These are phyloP conservation scores for Liquidambar formosana DNA, from an alignment of 164 flowering plant genomes.

Conservation along the genomic window DNA sequence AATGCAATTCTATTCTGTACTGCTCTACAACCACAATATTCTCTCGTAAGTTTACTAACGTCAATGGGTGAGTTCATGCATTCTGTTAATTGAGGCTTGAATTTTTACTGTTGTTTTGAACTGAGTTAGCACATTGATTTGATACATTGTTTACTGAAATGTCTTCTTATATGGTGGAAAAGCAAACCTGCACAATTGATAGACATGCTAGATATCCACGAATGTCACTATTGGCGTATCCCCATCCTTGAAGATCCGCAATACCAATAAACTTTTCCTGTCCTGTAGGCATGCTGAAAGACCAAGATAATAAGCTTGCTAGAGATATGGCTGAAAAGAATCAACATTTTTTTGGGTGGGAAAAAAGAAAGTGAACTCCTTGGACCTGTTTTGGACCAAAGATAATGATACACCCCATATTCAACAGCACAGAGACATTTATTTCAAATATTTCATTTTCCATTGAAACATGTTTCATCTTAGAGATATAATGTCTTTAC, in stretches of 20 bases:
- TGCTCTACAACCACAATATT: not conserved
- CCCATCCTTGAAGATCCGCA: constrained; percentile 84
- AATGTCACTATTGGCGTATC: constrained; percentile 68
- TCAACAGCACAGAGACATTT: too few species aligned
- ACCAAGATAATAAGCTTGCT: not conserved
- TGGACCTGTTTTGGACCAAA: too few species aligned
- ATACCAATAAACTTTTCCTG: constrained; percentile 72
- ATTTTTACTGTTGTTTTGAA: too few species aligned
- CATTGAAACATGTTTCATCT: too few species aligned
- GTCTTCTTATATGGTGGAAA: not conserved
- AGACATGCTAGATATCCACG: constrained; percentile 71
- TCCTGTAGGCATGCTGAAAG: constrained; percentile 69
- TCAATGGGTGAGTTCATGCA: too few species aligned
- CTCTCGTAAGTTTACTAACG: not conserved
- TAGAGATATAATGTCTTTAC: too few species aligned
- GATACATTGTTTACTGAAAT: not conserved
- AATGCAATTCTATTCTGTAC: not conserved
- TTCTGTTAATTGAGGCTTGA: too few species aligned
- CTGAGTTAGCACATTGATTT: not conserved
- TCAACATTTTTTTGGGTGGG: too few species aligned
- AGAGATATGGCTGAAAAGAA: too few species aligned
- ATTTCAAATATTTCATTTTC: too few species aligned
- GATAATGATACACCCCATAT: too few species aligned
- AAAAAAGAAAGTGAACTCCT: too few species aligned
- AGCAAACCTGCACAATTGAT: constrained; percentile 70